A percentile compares a stretch with the other conserved stretches of the same genome.
These are phyloP conservation scores for Xylariomycetidae sp. DNA, from an alignment of 2,329 filamentous ascomycete genomes.

Conservation along the genomic window DNA sequence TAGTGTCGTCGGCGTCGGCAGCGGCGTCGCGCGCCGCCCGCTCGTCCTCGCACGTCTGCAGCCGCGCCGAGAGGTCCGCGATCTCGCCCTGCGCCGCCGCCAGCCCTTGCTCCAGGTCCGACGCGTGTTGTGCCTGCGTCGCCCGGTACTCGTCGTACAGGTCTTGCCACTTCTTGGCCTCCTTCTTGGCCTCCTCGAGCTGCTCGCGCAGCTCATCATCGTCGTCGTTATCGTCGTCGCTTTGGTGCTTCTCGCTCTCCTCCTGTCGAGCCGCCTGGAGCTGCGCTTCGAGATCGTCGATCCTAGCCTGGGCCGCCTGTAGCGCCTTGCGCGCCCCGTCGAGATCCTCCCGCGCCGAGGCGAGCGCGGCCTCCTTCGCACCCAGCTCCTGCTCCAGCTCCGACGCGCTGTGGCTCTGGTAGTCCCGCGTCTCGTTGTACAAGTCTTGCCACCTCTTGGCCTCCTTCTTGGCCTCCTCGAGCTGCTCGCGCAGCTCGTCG, in stretches of 20 bases:
- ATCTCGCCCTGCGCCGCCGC: too few relatives aligned
- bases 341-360: not conserved
- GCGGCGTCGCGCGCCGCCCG: not conserved
- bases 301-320: constrained; percentile 2
- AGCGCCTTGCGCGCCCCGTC: not conserved
- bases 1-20: too few relatives aligned
- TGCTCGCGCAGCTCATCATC: not conserved
- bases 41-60: too few relatives aligned
- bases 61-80: too few relatives aligned
- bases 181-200: not conserved
- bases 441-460: not conserved
- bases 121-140: too few relatives aligned
- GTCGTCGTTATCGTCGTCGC: not conserved
- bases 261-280: too few relatives aligned
- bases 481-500: not conserved
- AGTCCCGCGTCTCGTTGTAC: too few relatives aligned
- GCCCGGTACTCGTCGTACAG: not conserved
- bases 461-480: not conserved
- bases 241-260: not conserved
- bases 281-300: not conserved
- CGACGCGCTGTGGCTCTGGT: too few relatives aligned
- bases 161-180: not conserved
- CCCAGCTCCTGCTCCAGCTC: not conserved
- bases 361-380: not conserved
- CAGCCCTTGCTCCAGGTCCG: too few relatives aligned